Conservation (phyloP, 2,329 filamentous ascomycete genomes). For the Calonectria pauciramosa region DNA sequence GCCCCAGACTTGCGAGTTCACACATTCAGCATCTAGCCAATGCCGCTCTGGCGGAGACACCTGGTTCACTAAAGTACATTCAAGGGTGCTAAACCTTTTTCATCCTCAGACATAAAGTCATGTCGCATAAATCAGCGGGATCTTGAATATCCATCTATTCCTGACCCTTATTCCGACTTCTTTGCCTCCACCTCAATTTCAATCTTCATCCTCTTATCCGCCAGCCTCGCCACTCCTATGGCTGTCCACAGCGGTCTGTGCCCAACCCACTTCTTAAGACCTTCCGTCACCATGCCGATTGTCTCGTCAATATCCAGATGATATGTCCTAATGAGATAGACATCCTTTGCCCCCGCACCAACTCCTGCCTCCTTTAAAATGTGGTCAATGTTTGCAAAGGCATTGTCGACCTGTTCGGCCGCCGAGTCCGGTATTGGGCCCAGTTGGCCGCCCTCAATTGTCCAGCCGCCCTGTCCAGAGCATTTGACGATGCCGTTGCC, state of each 20-base stretch:
- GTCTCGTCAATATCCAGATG: conserved; percentile 1
- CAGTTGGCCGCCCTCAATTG: neutral
- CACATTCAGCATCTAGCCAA: too few species aligned
- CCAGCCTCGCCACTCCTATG: neutral
- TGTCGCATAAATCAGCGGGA: too few species aligned
- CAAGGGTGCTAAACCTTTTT: too few species aligned
- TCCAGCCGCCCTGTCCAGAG: neutral
- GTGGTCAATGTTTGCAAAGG: neutral
- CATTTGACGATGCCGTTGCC: neutral
- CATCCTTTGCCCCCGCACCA: neutral
- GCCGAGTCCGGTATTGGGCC: neutral
- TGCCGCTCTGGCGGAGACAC: too few species aligned
- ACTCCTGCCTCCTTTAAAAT: neutral
- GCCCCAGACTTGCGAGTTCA: too few species aligned
- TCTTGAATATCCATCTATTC: too few species aligned
- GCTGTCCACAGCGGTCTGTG: neutral
- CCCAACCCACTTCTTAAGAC: neutral
- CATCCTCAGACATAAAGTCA: too few species aligned
- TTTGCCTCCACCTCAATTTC: neutral
- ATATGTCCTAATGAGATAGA: neutral
- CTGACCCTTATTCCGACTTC: neutral
- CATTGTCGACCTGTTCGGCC: neutral
- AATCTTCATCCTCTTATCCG: neutral
- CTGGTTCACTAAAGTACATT: too few species aligned
- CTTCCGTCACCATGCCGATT: neutral